Evolutionary conservation across 495 filamentous ascomycete species (phyloP).

Genomic region (Aspergillus cristatus): DNA sequence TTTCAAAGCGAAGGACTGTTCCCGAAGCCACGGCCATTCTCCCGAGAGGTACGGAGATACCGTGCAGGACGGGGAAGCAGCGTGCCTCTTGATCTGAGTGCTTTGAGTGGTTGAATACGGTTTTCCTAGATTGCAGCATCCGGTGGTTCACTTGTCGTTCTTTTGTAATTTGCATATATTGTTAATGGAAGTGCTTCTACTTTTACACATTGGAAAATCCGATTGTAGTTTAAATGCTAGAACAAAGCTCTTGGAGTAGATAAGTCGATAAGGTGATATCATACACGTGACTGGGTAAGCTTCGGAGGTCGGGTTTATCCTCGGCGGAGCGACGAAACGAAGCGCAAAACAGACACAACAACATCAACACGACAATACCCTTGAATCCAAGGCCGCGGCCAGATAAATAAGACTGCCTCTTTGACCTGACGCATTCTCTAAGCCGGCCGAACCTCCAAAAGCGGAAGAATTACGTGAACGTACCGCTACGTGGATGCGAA

Average conservation of each 20-base stretch:
- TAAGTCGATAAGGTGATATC: neutral
- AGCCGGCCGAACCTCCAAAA: too few relatives aligned
- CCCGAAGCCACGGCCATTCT: constrained; percentile 75
- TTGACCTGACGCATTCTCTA: too few relatives aligned
- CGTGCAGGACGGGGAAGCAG: constrained; percentile 86
- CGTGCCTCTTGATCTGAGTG: constrained; percentile 77
- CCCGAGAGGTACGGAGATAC: constrained; percentile 64
- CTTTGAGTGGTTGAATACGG: constrained; percentile 22
- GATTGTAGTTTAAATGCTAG: too few relatives aligned
- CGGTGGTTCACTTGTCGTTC: constrained; percentile 4
- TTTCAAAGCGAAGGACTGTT: constrained; percentile 76
- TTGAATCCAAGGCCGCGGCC: too few relatives aligned
- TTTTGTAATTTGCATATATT: too few relatives aligned
- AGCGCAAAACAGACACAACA: neutral
- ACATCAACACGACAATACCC: neutral
- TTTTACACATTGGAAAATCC: too few relatives aligned
- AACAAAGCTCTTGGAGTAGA: too few relatives aligned
- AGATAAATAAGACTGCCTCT: too few relatives aligned
- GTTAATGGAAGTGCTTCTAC: too few relatives aligned
- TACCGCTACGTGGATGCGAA: too few relatives aligned
- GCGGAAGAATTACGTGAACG: too few relatives aligned
- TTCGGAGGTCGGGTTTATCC: constrained; percentile 1
- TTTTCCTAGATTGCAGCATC: constrained; percentile 14
- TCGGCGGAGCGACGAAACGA: neutral
- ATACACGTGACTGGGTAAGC: neutral